Base-by-base conservation (phyloP, 805 yeast genomes). In the Saccharomycopsis lassenensis region DNA sequence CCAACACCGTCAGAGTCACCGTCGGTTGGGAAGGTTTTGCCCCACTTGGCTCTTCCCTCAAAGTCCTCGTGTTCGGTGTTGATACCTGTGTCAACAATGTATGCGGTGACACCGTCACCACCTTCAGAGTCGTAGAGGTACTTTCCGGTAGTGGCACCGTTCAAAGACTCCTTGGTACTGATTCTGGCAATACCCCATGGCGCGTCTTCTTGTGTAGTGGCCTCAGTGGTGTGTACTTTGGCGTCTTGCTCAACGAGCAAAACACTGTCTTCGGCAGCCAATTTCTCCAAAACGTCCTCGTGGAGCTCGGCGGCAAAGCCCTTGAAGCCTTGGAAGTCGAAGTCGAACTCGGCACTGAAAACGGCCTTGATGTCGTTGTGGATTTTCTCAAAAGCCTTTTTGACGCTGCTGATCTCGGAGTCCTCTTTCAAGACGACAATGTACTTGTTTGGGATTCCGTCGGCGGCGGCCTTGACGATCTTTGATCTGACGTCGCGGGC, bases 231-330 rank as follows among this genome's bases (percentile, higher is more conserved):
- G 44, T 56, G 46, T 39, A 76, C 82, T 41, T 62, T 55, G 15
- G 71, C 65, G 55, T 77, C 81, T 45, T 61, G 62, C 62, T 76
- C 84, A 43, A 76, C 77, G 54, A 69, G 74, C 33, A 70, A 73
- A 31, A 83, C 77, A 28, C 65, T 48, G 12, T 80, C 79, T 54
- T 67, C 71, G 45, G 68, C 61, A 47, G 87, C 74, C 48, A 89
- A 74, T 50, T 76, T 63, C 37, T 82, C 82, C 38, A 87, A 61
- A 37, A 85, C 75, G 36, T 71, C 72, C 33, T 75, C 77, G 46
- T 80, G 69, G 66, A 91, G 84, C 58, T 65, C 69, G 41, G 95
- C 97, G 35, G 87, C 64, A 65, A 86, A 89, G 46, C 97, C 97
- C 43, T 62, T 62, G 54, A 84, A 58, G 16, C 23, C 33, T 4